Conservation (phyloP, 768 basidiomycete species). For the Megacollybia marginata region DNA sequence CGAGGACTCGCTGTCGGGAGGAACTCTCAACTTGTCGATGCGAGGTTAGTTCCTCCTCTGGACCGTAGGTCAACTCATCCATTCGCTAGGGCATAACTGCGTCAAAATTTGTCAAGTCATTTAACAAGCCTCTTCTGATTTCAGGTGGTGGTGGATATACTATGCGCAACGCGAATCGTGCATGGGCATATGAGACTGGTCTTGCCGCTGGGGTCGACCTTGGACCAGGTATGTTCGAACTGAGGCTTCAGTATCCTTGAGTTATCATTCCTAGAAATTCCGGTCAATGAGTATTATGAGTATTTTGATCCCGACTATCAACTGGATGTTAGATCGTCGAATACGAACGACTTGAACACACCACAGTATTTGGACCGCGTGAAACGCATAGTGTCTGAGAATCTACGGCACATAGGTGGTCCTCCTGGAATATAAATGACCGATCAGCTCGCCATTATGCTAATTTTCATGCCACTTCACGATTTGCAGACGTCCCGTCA, state of each 20-base stretch:
- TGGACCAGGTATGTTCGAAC: constrained; percentile 52
- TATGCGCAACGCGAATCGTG: constrained; percentile 93
- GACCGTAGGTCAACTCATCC: not conserved
- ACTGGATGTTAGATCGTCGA: constrained; percentile 89
- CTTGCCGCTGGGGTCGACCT: constrained; percentile 96
- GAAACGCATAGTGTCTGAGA: constrained; percentile 86
- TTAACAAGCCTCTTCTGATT: constrained; percentile 87
- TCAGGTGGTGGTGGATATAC: constrained; percentile 98
- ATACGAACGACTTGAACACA: constrained; percentile 93
- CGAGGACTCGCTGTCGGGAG: constrained; percentile 94
- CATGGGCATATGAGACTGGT: constrained; percentile 98
- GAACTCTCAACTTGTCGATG: constrained; percentile 96
- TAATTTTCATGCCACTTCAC: not conserved
- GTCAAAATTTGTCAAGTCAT: constrained; percentile 96
- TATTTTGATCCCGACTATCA: constrained; percentile 98
- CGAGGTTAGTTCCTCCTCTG: constrained; percentile 42
- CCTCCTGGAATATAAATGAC: constrained; percentile 92
- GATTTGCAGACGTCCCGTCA: constrained; percentile 65
- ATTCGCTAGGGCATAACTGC: constrained; percentile 77
- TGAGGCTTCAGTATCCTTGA: not conserved
- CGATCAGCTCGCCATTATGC: constrained; percentile 33
- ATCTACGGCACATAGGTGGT: constrained; percentile 76
- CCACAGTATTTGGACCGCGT: constrained; percentile 90
- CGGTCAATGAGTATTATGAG: constrained; percentile 98
- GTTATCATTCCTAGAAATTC: constrained; percentile 64